Base-by-base conservation (phyloP, 2,329 filamentous ascomycete species). In the Exophiala spinifera region DNA sequence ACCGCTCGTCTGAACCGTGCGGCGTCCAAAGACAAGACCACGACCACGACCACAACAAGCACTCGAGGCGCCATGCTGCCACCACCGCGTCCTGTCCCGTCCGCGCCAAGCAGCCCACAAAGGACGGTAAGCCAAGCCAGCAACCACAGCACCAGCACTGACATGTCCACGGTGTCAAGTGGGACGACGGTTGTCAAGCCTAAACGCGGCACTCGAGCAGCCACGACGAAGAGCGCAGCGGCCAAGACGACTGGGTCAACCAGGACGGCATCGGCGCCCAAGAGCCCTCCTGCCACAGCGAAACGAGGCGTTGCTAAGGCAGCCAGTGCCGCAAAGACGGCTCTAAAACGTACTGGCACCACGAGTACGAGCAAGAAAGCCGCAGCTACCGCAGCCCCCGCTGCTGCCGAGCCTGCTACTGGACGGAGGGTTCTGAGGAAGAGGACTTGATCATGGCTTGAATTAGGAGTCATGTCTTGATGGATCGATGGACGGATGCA, bases 341-440 rank as follows among this genome's bases (percentile, higher is more conserved):
- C 59, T 15, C 28, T 61, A n/a, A 65, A 70, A 19, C 61, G 61
- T 47, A 61, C 54, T 3, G 64, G 70, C 4, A 62, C 65, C 1
- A 31, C 28, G 28, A 63, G 66, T 4, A 64, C 70, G 7, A 73
- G 71, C 55, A 71, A 70, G 56, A 66, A 63, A 25, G 61, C 69
- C 6, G 64, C 66, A 23, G 46, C 59, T 43, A 62, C 61, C 28
- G 71, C n/a, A n/a, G n/a, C n/a, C n/a, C n/a, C 74, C 44, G 62
- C 66, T 25, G 59, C 68, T 28, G 59, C 67, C 28, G 28, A 31
- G 17, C 28, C 28, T 31, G 28, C 28, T 10, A 31, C 28, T 10
- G 69, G 69, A 17, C 69, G 69, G 28, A 67, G 74, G 47, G 68
- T 71, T 11, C 61, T 76, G 55, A 71, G 74, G 43, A 76, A 73